These are phyloP conservation scores for Hypoxylon fragiforme DNA, from an alignment of 495 filamentous ascomycete species.

Conservation along the genomic window DNA sequence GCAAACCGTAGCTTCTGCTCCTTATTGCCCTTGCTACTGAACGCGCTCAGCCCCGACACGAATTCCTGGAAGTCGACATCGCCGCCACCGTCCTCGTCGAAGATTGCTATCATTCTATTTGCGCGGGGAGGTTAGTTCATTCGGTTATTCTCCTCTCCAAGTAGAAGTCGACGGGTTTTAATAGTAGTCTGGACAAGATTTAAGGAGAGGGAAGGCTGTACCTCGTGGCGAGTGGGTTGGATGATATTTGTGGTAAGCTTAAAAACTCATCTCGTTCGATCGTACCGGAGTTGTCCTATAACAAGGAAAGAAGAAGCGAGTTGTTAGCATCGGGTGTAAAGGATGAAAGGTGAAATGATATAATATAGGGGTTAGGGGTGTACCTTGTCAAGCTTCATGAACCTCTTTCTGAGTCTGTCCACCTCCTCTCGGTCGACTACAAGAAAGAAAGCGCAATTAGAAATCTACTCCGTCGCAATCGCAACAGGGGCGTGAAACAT, in stretches of 20 bases:
- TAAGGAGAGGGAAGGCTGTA: conserved; percentile 41
- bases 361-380: too few relatives aligned
- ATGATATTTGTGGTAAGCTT: conserved; percentile 93
- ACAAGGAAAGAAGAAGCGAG: not conserved
- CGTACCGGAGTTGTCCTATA: conserved; percentile 92
- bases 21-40: conserved; percentile 97
- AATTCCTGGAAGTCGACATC: conserved; percentile 99
- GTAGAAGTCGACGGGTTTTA: not conserved
- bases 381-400: conserved; percentile 99
- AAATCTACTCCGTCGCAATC: not conserved
- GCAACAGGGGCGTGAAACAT: conserved; percentile 4
- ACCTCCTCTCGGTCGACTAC: conserved; percentile 96
- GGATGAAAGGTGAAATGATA: not conserved
- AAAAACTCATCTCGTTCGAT: conserved; percentile 99
- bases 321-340: conserved; percentile 1
- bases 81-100: conserved; percentile 97
- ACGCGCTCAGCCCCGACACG: conserved; percentile 91
- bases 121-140: conserved; percentile 9
- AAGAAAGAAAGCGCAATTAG: conserved; percentile 6
- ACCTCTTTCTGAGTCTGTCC: conserved; percentile 89
- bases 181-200: not conserved
- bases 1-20: conserved; percentile 97
- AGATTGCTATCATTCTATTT: conserved; percentile 95
- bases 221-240: conserved; percentile 95
- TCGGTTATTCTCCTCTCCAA: not conserved